Evolutionary conservation across 805 yeast species (phyloP).

Genomic region (Wickerhamiella australiensis): DNA sequence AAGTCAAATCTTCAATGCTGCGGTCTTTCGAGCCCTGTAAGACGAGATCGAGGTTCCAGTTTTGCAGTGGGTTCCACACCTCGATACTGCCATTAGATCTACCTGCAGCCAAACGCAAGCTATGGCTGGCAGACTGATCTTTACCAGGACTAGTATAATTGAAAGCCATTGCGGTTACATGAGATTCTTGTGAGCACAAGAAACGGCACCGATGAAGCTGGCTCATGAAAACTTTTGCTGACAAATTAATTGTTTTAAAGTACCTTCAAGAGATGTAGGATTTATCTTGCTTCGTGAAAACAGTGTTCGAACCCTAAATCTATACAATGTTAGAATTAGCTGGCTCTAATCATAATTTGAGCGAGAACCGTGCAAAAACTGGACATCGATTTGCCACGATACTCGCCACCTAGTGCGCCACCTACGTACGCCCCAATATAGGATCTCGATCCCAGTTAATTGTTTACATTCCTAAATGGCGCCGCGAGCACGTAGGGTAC

Average conservation of each 20-base stretch:
- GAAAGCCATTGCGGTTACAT: conserved; percentile 71
- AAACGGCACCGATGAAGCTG: conserved; percentile 78
- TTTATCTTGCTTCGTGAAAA: no score
- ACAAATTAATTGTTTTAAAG: neutral
- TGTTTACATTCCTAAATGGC: neutral
- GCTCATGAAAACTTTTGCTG: conserved; percentile 3
- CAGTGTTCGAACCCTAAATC: no score
- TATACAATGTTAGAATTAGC: no score
- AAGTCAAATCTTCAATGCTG: conserved; percentile 78
- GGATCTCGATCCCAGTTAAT: neutral
- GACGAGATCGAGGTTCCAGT: conserved; percentile 64
- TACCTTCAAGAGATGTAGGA: no score
- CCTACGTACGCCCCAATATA: neutral
- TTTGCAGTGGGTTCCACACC: conserved; percentile 75
- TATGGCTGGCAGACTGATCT: conserved; percentile 35
- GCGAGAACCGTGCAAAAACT: no score
- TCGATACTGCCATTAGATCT: conserved; percentile 91
- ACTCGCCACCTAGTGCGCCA: neutral
- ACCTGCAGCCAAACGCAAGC: conserved; percentile 76
- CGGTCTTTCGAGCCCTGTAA: conserved; percentile 72
- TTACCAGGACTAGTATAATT: conserved; percentile 41
- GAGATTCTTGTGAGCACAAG: conserved; percentile 76
- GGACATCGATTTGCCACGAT: no score
- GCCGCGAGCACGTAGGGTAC: neutral
- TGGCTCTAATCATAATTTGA: no score